These are phyloP conservation scores for Cladophialophora yegresii DNA, from an alignment of 2,329 filamentous ascomycete species.

Conservation along the genomic window DNA sequence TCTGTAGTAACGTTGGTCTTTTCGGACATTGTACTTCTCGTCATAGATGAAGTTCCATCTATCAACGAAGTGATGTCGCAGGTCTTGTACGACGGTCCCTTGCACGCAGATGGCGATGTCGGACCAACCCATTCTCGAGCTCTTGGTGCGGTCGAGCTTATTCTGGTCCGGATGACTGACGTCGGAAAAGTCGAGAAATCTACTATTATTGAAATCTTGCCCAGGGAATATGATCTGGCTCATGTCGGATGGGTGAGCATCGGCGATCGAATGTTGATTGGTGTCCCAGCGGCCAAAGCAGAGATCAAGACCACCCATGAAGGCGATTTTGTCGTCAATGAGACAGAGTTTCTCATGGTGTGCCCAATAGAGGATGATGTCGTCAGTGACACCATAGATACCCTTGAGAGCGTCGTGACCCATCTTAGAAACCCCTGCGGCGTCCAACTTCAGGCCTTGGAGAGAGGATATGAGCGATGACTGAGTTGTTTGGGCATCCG, in stretches of 20 bases:
- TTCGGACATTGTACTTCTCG: constrained; percentile 71
- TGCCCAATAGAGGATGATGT: constrained; percentile 85
- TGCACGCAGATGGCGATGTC: constrained; percentile 77
- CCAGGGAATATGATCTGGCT: constrained; percentile 79
- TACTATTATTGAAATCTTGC: constrained; percentile 89
- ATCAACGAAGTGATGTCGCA: constrained; percentile 77
- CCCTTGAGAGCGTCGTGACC: constrained; percentile 73
- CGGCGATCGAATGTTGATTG: constrained; percentile 79
- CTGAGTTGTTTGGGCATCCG: constrained; percentile 68
- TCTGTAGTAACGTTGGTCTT: constrained; percentile 53
- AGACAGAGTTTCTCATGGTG: constrained; percentile 91
- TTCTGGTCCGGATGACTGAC: constrained; percentile 80
- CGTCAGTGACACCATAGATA: constrained; percentile 78
- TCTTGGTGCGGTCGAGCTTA: constrained; percentile 77
- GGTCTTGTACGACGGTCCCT: constrained; percentile 73
- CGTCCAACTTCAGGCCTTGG: constrained; percentile 58
- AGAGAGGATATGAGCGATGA: constrained; percentile 59
- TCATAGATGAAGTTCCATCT: constrained; percentile 90
- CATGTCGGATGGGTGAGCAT: constrained; percentile 76
- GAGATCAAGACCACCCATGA: constrained; percentile 89
- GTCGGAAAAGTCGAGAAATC: constrained; percentile 76
- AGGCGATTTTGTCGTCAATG: constrained; percentile 74
- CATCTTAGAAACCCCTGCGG: constrained; percentile 62
- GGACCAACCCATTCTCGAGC: constrained; percentile 88
- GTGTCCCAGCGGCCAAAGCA: constrained; percentile 90